phyloP scores from a whole-genome alignment of 305 asterid species.

The Fraxinus paxiana region DNA sequence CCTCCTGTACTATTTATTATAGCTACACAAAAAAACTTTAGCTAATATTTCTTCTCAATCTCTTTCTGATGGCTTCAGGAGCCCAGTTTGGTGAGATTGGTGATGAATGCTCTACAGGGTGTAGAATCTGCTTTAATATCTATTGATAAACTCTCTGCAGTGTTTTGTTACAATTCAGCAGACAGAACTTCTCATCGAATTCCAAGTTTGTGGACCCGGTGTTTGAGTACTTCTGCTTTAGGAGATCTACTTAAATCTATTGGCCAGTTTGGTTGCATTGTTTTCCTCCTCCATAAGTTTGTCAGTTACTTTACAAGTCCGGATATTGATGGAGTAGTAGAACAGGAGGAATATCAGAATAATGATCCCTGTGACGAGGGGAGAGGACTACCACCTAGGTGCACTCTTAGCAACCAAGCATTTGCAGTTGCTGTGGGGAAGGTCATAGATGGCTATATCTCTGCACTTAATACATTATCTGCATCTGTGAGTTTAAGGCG shows the following conservation, averaged over 20 bases:
- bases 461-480: slow-evolving; percentile 71
- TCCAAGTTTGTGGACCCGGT: slow-evolving; percentile 70
- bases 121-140: slow-evolving; percentile 73
- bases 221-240: slow-evolving; percentile 72
- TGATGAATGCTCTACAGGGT: slow-evolving; percentile 87
- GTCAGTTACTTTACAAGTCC: slow-evolving; percentile 54
- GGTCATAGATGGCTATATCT: slow-evolving; percentile 65
- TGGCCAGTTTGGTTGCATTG: slow-evolving; percentile 73
- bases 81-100: slow-evolving; percentile 84
- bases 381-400: slow-evolving; percentile 23
- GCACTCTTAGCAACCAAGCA: slow-evolving; percentile 79
- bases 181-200: slow-evolving; percentile 77
- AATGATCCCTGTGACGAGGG: slow-evolving; percentile 31
- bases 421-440: slow-evolving; percentile 85
- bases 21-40: neutral
- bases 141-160: slow-evolving; percentile 54
- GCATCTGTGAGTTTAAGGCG: slow-evolving; percentile 75
- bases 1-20: neutral
- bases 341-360: slow-evolving; percentile 27
- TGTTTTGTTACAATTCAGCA: slow-evolving; percentile 64
- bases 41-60: slow-evolving; percentile 8
- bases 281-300: slow-evolving; percentile 69
- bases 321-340: slow-evolving; percentile 36
- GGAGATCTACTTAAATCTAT: slow-evolving; percentile 74
- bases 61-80: slow-evolving; percentile 49